These are phyloP conservation scores for Xylariales sp. DNA, from an alignment of 2,329 filamentous ascomycete species.

Conservation along the genomic window DNA sequence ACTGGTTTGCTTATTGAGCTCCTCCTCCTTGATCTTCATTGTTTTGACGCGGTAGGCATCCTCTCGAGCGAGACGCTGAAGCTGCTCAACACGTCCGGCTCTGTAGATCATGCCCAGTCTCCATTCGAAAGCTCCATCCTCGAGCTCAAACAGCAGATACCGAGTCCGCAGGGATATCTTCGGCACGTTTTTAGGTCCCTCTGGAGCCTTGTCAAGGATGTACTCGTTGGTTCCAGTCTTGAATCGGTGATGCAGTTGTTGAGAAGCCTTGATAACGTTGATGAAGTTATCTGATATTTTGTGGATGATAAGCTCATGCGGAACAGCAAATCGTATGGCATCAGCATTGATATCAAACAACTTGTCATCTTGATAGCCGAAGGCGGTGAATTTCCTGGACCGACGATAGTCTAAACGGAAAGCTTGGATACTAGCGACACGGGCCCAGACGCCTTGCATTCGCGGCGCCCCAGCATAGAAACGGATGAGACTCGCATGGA, in stretches of 20 bases:
- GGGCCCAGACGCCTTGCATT: constrained; percentile 78
- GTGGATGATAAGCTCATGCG: constrained; percentile 85
- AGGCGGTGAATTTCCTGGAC: constrained; percentile 61
- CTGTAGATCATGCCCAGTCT: constrained; percentile 93
- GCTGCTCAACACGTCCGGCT: constrained; percentile 81
- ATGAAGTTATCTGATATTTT: constrained; percentile 90
- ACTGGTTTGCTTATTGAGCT: constrained; percentile 47
- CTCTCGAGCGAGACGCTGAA: constrained; percentile 82
- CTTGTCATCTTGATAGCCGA: constrained; percentile 62
- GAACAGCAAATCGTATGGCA: constrained; percentile 80
- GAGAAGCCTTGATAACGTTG: constrained; percentile 79
- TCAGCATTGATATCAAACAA: constrained; percentile 82
- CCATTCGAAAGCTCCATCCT: constrained; percentile 97
- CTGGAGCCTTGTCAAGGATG: constrained; percentile 77
- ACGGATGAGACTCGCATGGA: constrained; percentile 72
- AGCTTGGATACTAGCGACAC: constrained; percentile 78
- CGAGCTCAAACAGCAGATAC: constrained; percentile 82
- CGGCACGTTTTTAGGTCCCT: constrained; percentile 80
- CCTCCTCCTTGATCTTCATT: constrained; percentile 75
- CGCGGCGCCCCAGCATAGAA: constrained; percentile 84
- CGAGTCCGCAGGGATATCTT: constrained; percentile 79
- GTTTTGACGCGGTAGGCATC: constrained; percentile 85
- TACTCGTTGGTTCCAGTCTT: constrained; percentile 84
- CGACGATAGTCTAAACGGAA: constrained; percentile 77
- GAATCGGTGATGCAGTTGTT: constrained; percentile 93